phyloP scores from a whole-genome alignment of 495 filamentous ascomycete species.

The Neurospora tetraspora region DNA sequence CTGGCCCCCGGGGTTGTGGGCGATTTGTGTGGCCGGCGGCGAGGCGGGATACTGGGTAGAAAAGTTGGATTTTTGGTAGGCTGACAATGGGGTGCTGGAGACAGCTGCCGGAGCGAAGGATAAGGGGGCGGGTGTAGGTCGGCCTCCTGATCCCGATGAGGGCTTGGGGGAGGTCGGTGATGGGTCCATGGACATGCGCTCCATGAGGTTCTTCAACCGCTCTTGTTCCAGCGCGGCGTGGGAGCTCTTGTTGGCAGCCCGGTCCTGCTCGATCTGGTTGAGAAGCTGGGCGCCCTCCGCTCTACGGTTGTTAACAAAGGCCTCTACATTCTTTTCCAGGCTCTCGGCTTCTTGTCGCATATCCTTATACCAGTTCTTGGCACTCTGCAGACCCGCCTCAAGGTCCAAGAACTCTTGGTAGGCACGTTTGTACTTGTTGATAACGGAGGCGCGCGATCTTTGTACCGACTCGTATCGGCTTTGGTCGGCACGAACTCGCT shows the following conservation, averaged over 20 bases:
- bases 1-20: conserved; percentile 15
- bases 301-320: conserved; percentile 88
- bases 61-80: conserved; percentile 40
- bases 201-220: conserved; percentile 82
- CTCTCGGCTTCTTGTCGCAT: conserved; percentile 94
- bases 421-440: conserved; percentile 81
- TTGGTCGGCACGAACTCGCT: conserved; percentile 85
- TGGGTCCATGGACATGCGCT: conserved; percentile 77
- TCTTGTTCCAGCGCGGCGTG: conserved; percentile 82
- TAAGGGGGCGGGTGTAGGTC: conserved; percentile 38
- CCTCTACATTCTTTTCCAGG: conserved; percentile 92
- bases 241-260: conserved; percentile 52
- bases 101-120: conserved; percentile 11
- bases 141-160: conserved; percentile 12
- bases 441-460: conserved; percentile 67
- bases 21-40: conserved; percentile 38
- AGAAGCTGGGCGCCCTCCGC: conserved; percentile 87
- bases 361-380: conserved; percentile 86
- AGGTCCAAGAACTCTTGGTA: conserved; percentile 90
- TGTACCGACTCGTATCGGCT: conserved; percentile 87
- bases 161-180: conserved; percentile 31
- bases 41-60: conserved; percentile 41
- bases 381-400: conserved; percentile 72
- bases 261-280: conserved; percentile 74
- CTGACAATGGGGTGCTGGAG: conserved; percentile 20